Percentiles rank a stretch among this genome's conserved stretches.
phyloP scores from a whole-genome alignment of 495 filamentous ascomycete species.

The Penicillium tannophilum region DNA sequence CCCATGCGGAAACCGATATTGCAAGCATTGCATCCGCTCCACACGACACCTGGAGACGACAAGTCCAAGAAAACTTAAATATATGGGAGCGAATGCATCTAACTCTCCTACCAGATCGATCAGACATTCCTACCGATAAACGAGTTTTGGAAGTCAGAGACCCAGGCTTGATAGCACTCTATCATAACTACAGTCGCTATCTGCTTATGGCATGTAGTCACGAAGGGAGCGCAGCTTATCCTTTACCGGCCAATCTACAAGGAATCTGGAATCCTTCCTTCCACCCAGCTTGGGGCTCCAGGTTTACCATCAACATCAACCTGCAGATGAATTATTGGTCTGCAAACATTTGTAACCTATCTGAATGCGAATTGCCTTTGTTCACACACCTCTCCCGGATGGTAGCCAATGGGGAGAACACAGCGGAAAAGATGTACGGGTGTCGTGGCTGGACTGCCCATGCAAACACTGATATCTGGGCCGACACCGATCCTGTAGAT shows the following conservation, averaged over 20 bases:
- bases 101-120: constrained; percentile 23
- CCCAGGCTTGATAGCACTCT: constrained; percentile 42
- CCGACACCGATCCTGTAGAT: constrained; percentile 49
- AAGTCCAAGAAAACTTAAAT: constrained; percentile 34
- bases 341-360: constrained; percentile 44
- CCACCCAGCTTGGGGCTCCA: constrained; percentile 53
- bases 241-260: constrained; percentile 54
- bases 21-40: constrained; percentile 1
- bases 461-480: constrained; percentile 54
- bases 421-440: constrained; percentile 50
- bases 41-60: constrained; percentile 27
- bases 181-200: constrained; percentile 52
- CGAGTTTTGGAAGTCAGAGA: constrained; percentile 31
- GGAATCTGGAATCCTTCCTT: constrained; percentile 59
- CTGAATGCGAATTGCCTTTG: constrained; percentile 37
- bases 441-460: constrained; percentile 50
- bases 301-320: constrained; percentile 62
- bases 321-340: constrained; percentile 65
- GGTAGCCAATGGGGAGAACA: constrained; percentile 34
- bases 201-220: constrained; percentile 50
- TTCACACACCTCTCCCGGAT: constrained; percentile 45
- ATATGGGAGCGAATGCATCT: constrained; percentile 39
- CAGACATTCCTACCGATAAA: constrained; percentile 34
- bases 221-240: constrained; percentile 39
- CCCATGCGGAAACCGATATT: background rate